phyloP scores from a whole-genome alignment of 805 yeast species.

The Pachysolen tannophilus region DNA sequence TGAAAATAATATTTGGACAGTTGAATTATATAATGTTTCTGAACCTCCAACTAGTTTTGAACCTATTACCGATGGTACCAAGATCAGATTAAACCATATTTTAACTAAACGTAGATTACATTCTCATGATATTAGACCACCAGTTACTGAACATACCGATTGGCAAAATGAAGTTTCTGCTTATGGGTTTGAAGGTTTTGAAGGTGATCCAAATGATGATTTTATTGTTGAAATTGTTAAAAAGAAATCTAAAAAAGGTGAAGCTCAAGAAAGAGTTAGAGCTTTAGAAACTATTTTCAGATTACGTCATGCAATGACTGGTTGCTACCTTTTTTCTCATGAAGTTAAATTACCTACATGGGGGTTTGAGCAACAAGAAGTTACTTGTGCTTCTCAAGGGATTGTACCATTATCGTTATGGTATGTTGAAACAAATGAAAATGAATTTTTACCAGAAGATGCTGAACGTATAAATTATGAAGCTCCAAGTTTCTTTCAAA shows the following conservation, averaged over 20 bases:
- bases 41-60: slow-evolving; percentile 50
- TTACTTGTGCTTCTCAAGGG: slow-evolving; percentile 71
- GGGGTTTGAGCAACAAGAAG: slow-evolving; percentile 84
- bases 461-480: slow-evolving; percentile 48
- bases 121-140: slow-evolving; percentile 77
- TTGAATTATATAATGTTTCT: slow-evolving; percentile 59
- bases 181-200: slow-evolving; percentile 71
- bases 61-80: slow-evolving; percentile 59
- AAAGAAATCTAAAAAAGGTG: slow-evolving; percentile 38
- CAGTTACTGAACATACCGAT: slow-evolving; percentile 59
- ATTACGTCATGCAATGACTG: slow-evolving; percentile 73
- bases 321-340: slow-evolving; percentile 71
- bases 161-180: slow-evolving; percentile 81
- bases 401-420: slow-evolving; percentile 50
- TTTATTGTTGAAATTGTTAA: slow-evolving; percentile 68
- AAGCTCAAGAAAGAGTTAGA: slow-evolving; percentile 46
- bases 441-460: slow-evolving; percentile 33
- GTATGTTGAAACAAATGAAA: slow-evolving; percentile 67
- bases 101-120: slow-evolving; percentile 61
- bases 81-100: slow-evolving; percentile 58
- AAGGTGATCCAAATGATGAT: slow-evolving; percentile 81
- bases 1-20: slow-evolving; percentile 61
- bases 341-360: slow-evolving; percentile 70
- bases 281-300: slow-evolving; percentile 68
- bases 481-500: slow-evolving; percentile 44